Percentiles rank a stretch among this genome's conserved stretches.
These are phyloP conservation scores for Aegle marmelos DNA, from an alignment of 345 rosid species.

Conservation along the genomic window DNA sequence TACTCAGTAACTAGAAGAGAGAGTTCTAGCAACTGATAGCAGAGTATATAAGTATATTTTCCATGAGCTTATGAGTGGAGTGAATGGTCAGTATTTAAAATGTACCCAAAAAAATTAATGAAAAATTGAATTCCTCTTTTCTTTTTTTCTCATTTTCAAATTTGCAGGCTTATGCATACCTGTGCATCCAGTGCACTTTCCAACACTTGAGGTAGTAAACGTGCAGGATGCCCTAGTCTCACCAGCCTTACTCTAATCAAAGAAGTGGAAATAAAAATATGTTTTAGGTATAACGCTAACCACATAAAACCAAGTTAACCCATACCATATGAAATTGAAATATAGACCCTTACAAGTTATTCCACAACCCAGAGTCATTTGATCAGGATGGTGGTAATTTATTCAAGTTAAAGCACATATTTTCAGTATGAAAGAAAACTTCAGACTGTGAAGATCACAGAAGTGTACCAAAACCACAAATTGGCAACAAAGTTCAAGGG, in stretches of 20 bases:
- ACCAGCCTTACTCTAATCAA: constrained; percentile 69
- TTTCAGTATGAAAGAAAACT: background rate
- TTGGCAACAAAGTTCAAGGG: background rate
- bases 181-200: constrained; percentile 93
- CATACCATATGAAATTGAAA: background rate
- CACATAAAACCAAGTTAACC: background rate
- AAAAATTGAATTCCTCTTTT: constrained; percentile 4
- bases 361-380: background rate
- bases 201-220: constrained; percentile 88
- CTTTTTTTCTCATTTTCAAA: background rate
- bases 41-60: background rate
- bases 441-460: background rate
- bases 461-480: background rate
- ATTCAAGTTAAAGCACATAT: background rate
- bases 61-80: background rate
- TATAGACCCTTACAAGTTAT: background rate
- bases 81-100: background rate
- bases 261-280: constrained; percentile 3
- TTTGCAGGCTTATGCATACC: constrained; percentile 31
- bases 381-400: background rate
- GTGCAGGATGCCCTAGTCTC: constrained; percentile 95
- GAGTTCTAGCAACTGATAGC: background rate
- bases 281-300: background rate
- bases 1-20: constrained; percentile 4
- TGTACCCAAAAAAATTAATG: constrained; percentile 2